Conservation (phyloP, 176 grass and related monocot genomes). For the Oryza glaberrima region DNA sequence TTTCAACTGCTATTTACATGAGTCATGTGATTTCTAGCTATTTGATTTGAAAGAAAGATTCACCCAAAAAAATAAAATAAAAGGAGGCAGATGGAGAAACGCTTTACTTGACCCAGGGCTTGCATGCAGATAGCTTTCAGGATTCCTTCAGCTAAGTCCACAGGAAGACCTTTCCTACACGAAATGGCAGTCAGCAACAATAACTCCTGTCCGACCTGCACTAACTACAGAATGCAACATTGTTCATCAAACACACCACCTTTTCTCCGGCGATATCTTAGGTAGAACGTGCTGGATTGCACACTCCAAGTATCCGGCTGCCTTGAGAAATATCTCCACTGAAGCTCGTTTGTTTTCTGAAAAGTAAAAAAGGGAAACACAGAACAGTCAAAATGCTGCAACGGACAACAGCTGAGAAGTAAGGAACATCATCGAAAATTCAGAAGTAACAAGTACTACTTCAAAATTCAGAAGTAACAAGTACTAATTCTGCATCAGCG, state of each 20-base stretch:
- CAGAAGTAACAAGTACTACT: background rate
- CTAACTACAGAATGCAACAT: slow-evolving; percentile 8
- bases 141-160: slow-evolving; percentile 81
- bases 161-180: slow-evolving; percentile 86
- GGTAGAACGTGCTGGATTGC: slow-evolving; percentile 78
- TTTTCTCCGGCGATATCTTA: slow-evolving; percentile 64
- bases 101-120: slow-evolving; percentile 80
- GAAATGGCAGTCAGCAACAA: slow-evolving; percentile 43
- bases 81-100: background rate
- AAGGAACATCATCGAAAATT: background rate
- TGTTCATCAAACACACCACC: slow-evolving; percentile 49
- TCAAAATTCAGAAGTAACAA: background rate
- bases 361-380: slow-evolving; percentile 3
- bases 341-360: slow-evolving; percentile 78
- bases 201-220: slow-evolving; percentile 28
- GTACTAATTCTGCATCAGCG: background rate
- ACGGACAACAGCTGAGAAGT: background rate
- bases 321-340: slow-evolving; percentile 81
- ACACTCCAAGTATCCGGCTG: slow-evolving; percentile 85
- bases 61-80: background rate
- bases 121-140: slow-evolving; percentile 83
- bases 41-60: background rate
- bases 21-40: slow-evolving; percentile 35
- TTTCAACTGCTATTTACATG: slow-evolving; percentile 38
- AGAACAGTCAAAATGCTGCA: slow-evolving; percentile 19